Conservation (phyloP, 495 filamentous ascomycete species). For the Penicillium canescens region DNA sequence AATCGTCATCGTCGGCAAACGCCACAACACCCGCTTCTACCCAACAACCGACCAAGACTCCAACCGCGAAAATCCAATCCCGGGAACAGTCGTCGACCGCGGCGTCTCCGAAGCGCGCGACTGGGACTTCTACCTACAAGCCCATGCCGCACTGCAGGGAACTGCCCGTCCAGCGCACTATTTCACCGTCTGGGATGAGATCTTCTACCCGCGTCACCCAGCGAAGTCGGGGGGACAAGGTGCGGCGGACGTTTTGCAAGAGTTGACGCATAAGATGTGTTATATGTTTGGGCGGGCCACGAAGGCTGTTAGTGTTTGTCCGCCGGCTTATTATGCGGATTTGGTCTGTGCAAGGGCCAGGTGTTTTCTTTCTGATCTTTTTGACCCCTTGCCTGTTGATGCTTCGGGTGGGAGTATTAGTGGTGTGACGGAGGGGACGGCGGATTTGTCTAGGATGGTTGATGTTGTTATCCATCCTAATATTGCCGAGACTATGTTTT, state of each 20-base stretch:
- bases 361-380: constrained; percentile 60
- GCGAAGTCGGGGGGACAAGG: constrained; percentile 24
- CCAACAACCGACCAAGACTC: constrained; percentile 51
- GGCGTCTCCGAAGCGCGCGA: constrained; percentile 73
- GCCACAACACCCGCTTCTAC: constrained; percentile 91
- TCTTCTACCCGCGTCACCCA: constrained; percentile 48
- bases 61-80: constrained; percentile 59
- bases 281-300: constrained; percentile 80
- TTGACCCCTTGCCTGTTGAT: constrained; percentile 30
- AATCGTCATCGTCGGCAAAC: constrained; percentile 66
- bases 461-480: constrained; percentile 47
- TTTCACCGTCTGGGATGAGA: constrained; percentile 73
- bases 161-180: constrained; percentile 82
- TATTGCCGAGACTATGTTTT: constrained; percentile 71
- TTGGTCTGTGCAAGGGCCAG: constrained; percentile 70
- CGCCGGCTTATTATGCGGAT: constrained; percentile 84
- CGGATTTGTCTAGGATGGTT: neutral
- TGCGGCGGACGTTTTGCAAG: constrained; percentile 60
- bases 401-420: constrained; percentile 26
- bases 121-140: constrained; percentile 89
- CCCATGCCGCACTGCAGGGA: constrained; percentile 81
- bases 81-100: constrained; percentile 85
- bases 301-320: constrained; percentile 75
- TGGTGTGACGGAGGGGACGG: constrained; percentile 9
- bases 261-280: constrained; percentile 73